Evolutionary conservation across 306 rosid species (phyloP).

Genomic region (Trichosanthes truncata): DNA sequence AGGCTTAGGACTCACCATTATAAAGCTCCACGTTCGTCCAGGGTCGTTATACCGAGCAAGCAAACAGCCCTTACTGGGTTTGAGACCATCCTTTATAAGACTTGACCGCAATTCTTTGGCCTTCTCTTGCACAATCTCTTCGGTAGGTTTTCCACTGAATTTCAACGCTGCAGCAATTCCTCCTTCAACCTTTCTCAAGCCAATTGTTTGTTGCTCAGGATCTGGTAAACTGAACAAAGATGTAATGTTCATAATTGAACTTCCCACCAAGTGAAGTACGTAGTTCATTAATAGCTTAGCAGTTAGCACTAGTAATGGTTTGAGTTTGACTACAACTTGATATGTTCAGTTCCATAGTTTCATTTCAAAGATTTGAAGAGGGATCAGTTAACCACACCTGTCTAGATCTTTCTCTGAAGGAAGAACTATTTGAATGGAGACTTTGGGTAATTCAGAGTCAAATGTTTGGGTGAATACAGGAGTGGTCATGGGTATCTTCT

Average conservation of each 20-base stretch:
- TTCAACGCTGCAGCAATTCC: conserved; percentile 66
- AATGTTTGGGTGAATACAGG: conserved; percentile 80
- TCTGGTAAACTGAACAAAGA: conserved; percentile 57
- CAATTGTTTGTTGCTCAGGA: conserved; percentile 55
- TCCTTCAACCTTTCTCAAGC: conserved; percentile 66
- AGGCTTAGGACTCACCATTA: conserved; percentile 37
- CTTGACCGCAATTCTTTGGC: conserved; percentile 46
- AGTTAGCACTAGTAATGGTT: not conserved
- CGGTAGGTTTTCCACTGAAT: conserved; percentile 72
- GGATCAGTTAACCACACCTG: conserved; percentile 29
- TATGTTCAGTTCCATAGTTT: not conserved
- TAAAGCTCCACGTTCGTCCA: conserved; percentile 63
- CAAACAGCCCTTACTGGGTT: conserved; percentile 65
- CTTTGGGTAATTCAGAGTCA: conserved; percentile 41
- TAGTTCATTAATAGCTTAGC: not conserved
- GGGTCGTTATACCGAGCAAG: conserved; percentile 98
- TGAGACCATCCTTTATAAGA: conserved; percentile 52
- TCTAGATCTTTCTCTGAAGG: conserved; percentile 56
- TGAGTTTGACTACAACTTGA: not conserved
- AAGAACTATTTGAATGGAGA: conserved; percentile 82
- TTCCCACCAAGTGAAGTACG: not conserved
- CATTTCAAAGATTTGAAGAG: not conserved
- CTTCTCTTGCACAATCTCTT: conserved; percentile 48
- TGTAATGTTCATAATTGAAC: not conserved
- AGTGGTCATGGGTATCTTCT: conserved; percentile 92